A percentile compares a stretch with the other conserved stretches of the same genome.
Evolutionary conservation across 352 stramenopile genomes (phyloP).

Genomic region (Globisporangium canariense): DNA sequence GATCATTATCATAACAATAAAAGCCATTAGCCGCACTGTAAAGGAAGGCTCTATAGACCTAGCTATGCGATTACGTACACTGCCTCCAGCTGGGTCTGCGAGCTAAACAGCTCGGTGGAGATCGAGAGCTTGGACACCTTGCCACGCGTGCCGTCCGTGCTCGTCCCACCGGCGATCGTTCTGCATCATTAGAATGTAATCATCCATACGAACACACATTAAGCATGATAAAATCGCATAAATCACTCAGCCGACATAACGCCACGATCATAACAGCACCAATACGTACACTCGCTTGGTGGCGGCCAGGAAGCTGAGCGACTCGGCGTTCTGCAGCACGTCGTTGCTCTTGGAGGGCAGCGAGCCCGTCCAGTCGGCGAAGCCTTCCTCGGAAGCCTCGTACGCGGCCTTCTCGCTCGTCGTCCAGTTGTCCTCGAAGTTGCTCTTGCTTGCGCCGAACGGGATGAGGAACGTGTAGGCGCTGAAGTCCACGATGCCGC

Average conservation of each 20-base stretch:
- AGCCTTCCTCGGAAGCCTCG: conserved; percentile 12
- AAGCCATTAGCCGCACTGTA: not conserved
- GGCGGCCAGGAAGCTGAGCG: conserved; percentile 25
- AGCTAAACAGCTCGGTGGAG: conserved; percentile 26
- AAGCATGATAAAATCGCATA: not conserved
- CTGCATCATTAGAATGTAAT: conserved; percentile 17
- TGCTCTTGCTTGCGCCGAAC: conserved; percentile 42
- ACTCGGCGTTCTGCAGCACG: conserved; percentile 30
- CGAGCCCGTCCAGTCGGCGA: conserved; percentile 24
- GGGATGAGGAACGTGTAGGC: conserved; percentile 56
- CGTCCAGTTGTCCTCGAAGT: conserved; percentile 43
- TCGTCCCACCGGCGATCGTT: conserved; percentile 47
- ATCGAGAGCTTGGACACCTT: conserved; percentile 43
- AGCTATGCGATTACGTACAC: conserved; percentile 26
- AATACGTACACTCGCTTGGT: conserved; percentile 33
- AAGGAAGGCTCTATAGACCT: no score
- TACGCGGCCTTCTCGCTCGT: conserved; percentile 18
- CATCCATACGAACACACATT: not conserved
- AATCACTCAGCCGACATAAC: not conserved
- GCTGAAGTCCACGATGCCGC: conserved; percentile 43
- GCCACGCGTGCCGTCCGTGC: conserved; percentile 33
- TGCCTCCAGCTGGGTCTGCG: conserved; percentile 32
- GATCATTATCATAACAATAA: not conserved
- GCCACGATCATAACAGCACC: not conserved
- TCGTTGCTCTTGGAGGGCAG: conserved; percentile 34